Base-by-base conservation (phyloP, 1,139 yeast species). In the Taphrina pruni region DNA sequence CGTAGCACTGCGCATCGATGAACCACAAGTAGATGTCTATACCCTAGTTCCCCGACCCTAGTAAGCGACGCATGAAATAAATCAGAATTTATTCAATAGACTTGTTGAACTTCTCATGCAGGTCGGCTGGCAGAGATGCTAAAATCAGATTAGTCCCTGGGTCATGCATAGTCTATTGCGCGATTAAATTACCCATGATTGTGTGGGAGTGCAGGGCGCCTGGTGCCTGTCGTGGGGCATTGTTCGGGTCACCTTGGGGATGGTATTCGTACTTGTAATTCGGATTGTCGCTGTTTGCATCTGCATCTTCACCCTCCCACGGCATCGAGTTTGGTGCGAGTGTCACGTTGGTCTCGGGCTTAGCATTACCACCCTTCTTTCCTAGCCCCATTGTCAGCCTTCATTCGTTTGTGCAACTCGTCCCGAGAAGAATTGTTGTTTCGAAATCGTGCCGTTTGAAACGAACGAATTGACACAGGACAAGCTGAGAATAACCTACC, bases 161-260 rank as follows among this genome's bases (percentile, higher is more conserved):
- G 32, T 26, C 32, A 26, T 26, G 4, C 32, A 26, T 26, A 26
- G 32, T 26, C 32, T 2, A 39, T 11, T 2, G 14, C 3, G 6
- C 3, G 6, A 17, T 14, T n/a, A 2, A 20, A 35, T 4, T 41
- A 39, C 56, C 67, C 67, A 64, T 64, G 55, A 64, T 64, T 20
- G 67, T 64, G 67, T 64, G 67, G 9, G 67, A 64, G 61, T 64
- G 67, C 14, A 65, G 32, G n/a, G 69, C 69, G n/a, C 69, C 69
- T 9, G 69, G 69, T 2, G 69, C 69, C 46, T 65, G 62, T 39
- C 58, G 58, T 12, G 69, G 69, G 4, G 64, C 64, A 36, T 58
- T 60, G 38, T 41, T 45, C 5, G 64, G 56, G 26, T 65, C 69
- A n/a, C 69, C 69, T 17, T 58, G 62, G 4, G 69, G 69, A 43